A percentile compares a stretch with the other conserved stretches of the same genome.
Conservation (phyloP, 805 yeast genomes). For the Lachancea kluyveri region DNA sequence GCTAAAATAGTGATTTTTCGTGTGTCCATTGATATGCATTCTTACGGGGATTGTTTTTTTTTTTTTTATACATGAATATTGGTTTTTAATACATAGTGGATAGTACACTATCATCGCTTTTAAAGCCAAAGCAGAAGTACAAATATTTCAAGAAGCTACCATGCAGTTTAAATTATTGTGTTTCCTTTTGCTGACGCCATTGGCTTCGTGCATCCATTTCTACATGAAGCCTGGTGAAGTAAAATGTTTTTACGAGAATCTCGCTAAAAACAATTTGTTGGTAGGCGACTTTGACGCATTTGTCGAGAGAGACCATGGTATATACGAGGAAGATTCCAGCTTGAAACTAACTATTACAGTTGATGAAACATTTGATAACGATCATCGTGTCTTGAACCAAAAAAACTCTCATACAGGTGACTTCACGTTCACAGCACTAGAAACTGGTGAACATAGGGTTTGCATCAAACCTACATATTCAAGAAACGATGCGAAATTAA, state of each 20-base stretch:
- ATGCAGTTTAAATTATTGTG: background rate
- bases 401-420: conserved; percentile 54
- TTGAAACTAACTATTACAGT: conserved; percentile 34
- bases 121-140: too few species aligned
- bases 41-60: too few species aligned
- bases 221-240: conserved; percentile 71
- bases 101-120: too few species aligned
- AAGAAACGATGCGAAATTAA: conserved; percentile 42
- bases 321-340: conserved; percentile 47
- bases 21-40: too few species aligned
- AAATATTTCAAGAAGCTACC: background rate
- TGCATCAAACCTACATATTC: conserved; percentile 56
- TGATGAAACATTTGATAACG: conserved; percentile 71
- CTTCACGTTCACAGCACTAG: conserved; percentile 76
- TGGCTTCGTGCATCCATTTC: conserved; percentile 47
- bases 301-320: conserved; percentile 46
- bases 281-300: conserved; percentile 71
- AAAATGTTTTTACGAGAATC: conserved; percentile 79
- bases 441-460: conserved; percentile 77
- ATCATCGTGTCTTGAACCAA: conserved; percentile 72
- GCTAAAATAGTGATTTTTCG: too few species aligned
- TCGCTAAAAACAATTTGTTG: conserved; percentile 71
- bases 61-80: too few species aligned
- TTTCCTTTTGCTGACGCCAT: conserved; percentile 1
- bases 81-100: too few species aligned